Conservation (phyloP, 148 eudicot genomes). For the Mesembryanthemum crystallinum region DNA sequence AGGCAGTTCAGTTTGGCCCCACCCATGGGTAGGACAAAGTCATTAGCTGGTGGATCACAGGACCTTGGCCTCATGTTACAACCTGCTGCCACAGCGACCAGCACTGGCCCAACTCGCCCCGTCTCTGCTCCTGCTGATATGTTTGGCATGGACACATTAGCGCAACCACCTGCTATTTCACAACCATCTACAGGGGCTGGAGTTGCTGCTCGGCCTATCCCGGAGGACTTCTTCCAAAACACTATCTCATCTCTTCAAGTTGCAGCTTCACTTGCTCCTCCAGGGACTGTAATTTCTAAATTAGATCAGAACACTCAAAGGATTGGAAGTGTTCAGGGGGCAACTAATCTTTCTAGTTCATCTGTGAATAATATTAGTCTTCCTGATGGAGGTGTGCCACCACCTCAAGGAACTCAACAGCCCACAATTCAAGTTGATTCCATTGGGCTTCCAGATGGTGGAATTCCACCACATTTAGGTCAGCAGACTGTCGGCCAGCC, state of each 20-base stretch:
- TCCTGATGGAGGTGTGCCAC: constrained; percentile 70
- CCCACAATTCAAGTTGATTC: constrained; percentile 40
- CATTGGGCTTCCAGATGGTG: constrained; percentile 87
- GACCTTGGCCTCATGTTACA: constrained; percentile 54
- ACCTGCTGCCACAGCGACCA: constrained; percentile 40
- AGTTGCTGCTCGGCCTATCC: constrained; percentile 64
- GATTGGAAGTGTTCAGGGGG: constrained; percentile 35
- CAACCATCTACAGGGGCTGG: constrained; percentile 55
- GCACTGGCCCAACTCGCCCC: constrained; percentile 34
- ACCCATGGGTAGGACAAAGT: constrained; percentile 78
- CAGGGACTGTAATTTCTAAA: constrained; percentile 73
- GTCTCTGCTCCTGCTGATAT: constrained; percentile 55
- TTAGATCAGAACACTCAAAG: constrained; percentile 66
- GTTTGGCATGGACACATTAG: constrained; percentile 55
- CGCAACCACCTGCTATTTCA: constrained; percentile 45
- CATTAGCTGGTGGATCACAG: constrained; percentile 51
- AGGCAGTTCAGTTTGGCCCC: constrained; percentile 78
- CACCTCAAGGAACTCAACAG: constrained; percentile 59
- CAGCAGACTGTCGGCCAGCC: constrained; percentile 46
- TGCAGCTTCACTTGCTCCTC: constrained; percentile 81
- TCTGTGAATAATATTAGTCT: constrained; percentile 49
- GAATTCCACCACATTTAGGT: constrained; percentile 73
- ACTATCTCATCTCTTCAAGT: constrained; percentile 87
- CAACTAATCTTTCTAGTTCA: constrained; percentile 39
- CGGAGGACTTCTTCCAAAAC: constrained; percentile 95